Evolutionary conservation across 345 rosid species (phyloP), one percentile per base, ranked within the genome.

Genomic region (Eucalyptus microcorys): DNA sequence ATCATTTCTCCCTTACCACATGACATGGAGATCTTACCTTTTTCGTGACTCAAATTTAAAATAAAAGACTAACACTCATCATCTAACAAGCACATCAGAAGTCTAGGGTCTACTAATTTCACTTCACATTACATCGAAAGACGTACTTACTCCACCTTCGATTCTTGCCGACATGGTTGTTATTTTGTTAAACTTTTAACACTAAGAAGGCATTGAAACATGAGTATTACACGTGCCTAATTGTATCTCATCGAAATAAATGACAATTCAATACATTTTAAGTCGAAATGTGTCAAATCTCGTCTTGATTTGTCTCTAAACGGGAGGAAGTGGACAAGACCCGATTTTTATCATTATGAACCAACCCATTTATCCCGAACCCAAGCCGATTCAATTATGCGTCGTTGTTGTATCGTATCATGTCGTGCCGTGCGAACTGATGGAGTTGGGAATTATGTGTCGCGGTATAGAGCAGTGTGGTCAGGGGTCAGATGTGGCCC

Each of bases 391-490:
- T 10, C 6, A 34, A 19, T 6, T 3, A 19, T 2, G 4, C 1
- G 0, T 68, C 0, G 2, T 34, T 0, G 1, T 14, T 19, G 2
- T 66, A 1, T 10, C 7, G 27, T 10, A 4, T 34, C 45, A 27
- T 10, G 26, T 5, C 3, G 32, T 30, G 34, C 0, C 2, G 15
- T 26, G 66, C 7, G 27, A 8, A 22, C 0, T 0, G 13, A 10
- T 0, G 1, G 10, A 21, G 26, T 14, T 1, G 43, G 42, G 81
- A 71, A 34, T 5, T 1, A 1, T 34, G 6, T 3, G 43, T 34
- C 7, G 4, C 14, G 6, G 27, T 10, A 12, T 19, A 21, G 13
- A 10, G 42, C 8, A 40, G 30, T 3, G 16, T 3, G 47, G 83
- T 19, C 27, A 10, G 37, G 47, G 47, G 27, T 87, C 89, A 55